These are phyloP conservation scores for Tylopilus plumbeoviolaceoides DNA, from an alignment of 768 basidiomycete species.

Conservation along the genomic window DNA sequence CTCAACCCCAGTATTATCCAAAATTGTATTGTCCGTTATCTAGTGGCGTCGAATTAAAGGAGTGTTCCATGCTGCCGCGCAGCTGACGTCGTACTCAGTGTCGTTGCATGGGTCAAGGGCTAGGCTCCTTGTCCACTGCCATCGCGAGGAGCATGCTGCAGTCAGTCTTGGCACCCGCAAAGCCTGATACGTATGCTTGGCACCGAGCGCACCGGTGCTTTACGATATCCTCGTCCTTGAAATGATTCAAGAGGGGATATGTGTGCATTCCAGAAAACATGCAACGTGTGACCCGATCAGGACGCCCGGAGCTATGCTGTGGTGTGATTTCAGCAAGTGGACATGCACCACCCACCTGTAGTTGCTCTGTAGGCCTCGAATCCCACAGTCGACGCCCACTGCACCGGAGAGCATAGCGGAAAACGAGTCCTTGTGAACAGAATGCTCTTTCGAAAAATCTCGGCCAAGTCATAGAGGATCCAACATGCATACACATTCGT, in stretches of 20 bases:
- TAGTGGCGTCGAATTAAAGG: conserved; percentile 23
- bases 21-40: conserved; percentile 21
- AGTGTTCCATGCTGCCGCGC: conserved; percentile 21
- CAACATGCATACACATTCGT: conserved; percentile 16
- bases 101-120: conserved; percentile 28
- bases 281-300: conserved; percentile 26
- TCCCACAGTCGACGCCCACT: conserved; percentile 10
- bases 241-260: conserved; percentile 8
- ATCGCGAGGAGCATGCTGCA: not conserved
- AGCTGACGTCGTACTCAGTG: conserved; percentile 7
- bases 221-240: conserved; percentile 15
- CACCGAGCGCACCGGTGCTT: conserved; percentile 17
- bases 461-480: conserved; percentile 19
- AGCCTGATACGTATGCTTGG: conserved; percentile 17
- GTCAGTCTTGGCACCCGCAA: conserved; percentile 11
- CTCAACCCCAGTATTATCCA: conserved; percentile 14
- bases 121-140: conserved; percentile 13
- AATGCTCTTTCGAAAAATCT: conserved; percentile 16
- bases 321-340: conserved; percentile 9
- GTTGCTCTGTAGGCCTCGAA: conserved; percentile 17
- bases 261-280: conserved; percentile 20
- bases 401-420: conserved; percentile 22
- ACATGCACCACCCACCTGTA: conserved; percentile 26
- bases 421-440: conserved; percentile 10
- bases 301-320: conserved; percentile 10